Conservation (phyloP, 2,329 filamentous ascomycete genomes). For the Cordyceps pruinosa region DNA sequence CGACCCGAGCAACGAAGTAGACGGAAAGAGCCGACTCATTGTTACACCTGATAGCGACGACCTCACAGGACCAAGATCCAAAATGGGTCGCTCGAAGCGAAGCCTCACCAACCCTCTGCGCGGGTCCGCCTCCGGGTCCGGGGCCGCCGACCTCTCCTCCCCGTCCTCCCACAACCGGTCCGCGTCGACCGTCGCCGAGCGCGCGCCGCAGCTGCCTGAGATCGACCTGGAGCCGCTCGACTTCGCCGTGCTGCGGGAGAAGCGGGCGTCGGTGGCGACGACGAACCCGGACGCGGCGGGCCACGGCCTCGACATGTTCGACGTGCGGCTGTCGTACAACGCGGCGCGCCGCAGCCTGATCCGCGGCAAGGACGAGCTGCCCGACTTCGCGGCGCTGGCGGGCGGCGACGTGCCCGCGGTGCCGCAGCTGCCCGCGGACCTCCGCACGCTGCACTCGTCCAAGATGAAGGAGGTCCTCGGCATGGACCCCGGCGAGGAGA, state of each 20-base stretch:
- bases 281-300: slow-evolving; percentile 3
- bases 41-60: not conserved
- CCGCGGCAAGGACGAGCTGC: slow-evolving; percentile 8
- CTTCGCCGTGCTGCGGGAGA: slow-evolving; percentile 8
- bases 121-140: not conserved
- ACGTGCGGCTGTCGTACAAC: slow-evolving; percentile 11
- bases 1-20: too few species aligned
- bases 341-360: slow-evolving; percentile 10
- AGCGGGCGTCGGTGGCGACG: slow-evolving; percentile 6
- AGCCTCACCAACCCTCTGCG: slow-evolving; percentile 5
- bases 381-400: slow-evolving; percentile 1
- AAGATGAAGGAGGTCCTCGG: slow-evolving; percentile 11
- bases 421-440: not conserved
- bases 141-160: too few species aligned
- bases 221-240: slow-evolving; percentile 10
- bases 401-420: not conserved
- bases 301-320: slow-evolving; percentile 8
- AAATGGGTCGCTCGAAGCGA: slow-evolving; percentile 8
- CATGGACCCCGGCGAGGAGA: slow-evolving; percentile 10
- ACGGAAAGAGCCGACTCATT: too few species aligned
- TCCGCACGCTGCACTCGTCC: slow-evolving; percentile 7
- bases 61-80: not conserved
- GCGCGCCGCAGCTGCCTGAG: slow-evolving; percentile 6
- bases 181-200: slow-evolving; percentile 3
- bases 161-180: not conserved